Evolutionary conservation across 495 filamentous ascomycete species (phyloP), one percentile per base, ranked within the genome.

Genomic region (Hypoxylon intermedium): DNA sequence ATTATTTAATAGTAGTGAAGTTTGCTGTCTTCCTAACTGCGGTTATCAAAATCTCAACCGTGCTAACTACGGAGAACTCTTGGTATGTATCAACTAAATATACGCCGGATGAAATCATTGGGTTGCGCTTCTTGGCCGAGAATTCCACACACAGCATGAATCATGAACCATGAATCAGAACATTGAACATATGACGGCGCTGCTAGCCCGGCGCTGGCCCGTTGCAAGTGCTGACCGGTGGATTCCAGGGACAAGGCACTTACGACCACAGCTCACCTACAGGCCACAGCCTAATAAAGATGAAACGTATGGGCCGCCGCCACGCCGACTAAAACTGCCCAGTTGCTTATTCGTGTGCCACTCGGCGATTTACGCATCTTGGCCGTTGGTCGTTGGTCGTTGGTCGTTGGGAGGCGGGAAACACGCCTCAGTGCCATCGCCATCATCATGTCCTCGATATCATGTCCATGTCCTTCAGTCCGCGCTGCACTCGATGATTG

Each of bases 241-340:
- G 54, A 15, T 1, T 44, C 26, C 28, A 37, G 20, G 50, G 31
- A 9, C n/a, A 26, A 37, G n/a, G 36, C 36, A 19, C 36, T 5
- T 38, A 13, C 48, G 19, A 21, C 15, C n/a, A 38, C 28, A 16
- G n/a, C 30, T 49, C 13, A 24, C 20, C 55, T 41, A 60, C 45
- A 55, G 45, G 46, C 40, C 13, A 37, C 30, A 15, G 34, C 40
- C n/a, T 20, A 65, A 41, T 59, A 41, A 56, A 55, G 43, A 16
- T 60, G 61, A 65, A 65, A 65, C 61, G 55, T 51, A 23, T 42
- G 31, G 46, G 45, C 61, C 50, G 45, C 51, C 43, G 55, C 61
- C 54, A 50, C 33, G n/a, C 19, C 15, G 43, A 44, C 43, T 42
- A 33, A 47, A 36, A 26, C 24, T 26, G 24, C 0, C n/a, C n/a